A percentile compares a stretch with the other conserved stretches of the same genome.
These are phyloP conservation scores for Begonia peltatifolia DNA, from an alignment of 306 rosid genomes.

Conservation along the genomic window DNA sequence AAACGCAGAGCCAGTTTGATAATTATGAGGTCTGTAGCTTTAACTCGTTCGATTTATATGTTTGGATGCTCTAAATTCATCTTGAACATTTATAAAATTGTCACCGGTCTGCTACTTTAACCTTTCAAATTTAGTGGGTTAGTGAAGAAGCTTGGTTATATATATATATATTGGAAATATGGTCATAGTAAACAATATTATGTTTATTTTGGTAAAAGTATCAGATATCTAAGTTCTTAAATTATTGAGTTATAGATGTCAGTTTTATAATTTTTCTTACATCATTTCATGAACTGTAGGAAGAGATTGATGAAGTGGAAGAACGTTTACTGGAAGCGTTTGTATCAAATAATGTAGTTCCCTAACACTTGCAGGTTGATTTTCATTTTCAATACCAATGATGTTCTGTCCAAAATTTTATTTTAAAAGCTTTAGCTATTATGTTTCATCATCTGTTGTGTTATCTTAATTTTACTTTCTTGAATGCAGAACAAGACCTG, in stretches of 20 bases:
- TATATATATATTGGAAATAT: no score
- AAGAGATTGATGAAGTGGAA: slow-evolving; percentile 56
- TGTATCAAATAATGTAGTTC: slow-evolving; percentile 27
- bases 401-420: no score
- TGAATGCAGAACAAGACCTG: slow-evolving; percentile 39
- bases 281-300: slow-evolving; percentile 16
- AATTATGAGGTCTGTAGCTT: slow-evolving; percentile 28
- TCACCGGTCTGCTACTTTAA: no score
- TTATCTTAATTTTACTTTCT: slow-evolving; percentile 2
- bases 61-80: no score
- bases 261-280: background rate
- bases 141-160: no score
- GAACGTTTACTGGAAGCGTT: slow-evolving; percentile 54
- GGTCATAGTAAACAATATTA: no score
- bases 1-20: slow-evolving; percentile 32
- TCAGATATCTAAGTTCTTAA: no score
- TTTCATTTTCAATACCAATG: background rate
- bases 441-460: no score
- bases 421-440: background rate
- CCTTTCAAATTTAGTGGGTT: no score
- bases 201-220: no score
- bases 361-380: slow-evolving; percentile 42
- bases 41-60: background rate
- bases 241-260: background rate
- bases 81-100: no score